Base-by-base conservation (phyloP, 129 eudicot genomes). In the Oenanthe sinensis region DNA sequence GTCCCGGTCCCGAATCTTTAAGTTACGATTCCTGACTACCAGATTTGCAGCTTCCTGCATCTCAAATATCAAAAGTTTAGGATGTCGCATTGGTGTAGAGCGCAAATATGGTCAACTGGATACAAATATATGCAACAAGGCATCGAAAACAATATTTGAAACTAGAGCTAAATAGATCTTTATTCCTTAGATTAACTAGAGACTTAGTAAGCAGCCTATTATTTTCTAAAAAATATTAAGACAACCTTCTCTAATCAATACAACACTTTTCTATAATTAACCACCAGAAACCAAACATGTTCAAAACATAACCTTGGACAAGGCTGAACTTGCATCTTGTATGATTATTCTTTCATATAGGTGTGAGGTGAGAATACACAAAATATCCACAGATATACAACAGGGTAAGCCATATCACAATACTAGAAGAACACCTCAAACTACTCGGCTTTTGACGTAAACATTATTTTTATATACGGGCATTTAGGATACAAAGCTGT, bases 1-100 rank as follows among this genome's bases (percentile, higher is more conserved):
- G 39, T 89, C 93, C 75, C 93, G 86, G 48, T 87, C 89, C 26
- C 90, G 85, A 22, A 89, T 76, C 85, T 74, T 85, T 83, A 89
- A 72, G 77, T 71, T 81, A 75, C 75, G 87, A 36, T 58, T 89
- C 74, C 73, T 89, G n/a, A 78, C 55, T n/a, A 85, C 71, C 70
- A 69, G 30, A 49, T 87, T 86, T 68, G 89, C 90, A 82, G 87
- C 90, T 47, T 86, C 93, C 93, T 89, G 75, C 78, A 82, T 42
- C 12, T 28, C 58, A 77, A 42, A 48, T 8, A 74, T 74, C 77
- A 74, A n/a, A 74, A 12, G 1, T 28, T 46, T 71, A 45, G 37
- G 40, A 15, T 26, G 40, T 1, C 16, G 0, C 22, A 45, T 26
- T 26, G 26, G n/a, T 6, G 10, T 26, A 24, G 60, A 74, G 50